Percentiles rank a stretch among this genome's conserved stretches.
phyloP scores from a whole-genome alignment of 2,329 filamentous ascomycete genomes.

The Lecanicillium sp. region DNA sequence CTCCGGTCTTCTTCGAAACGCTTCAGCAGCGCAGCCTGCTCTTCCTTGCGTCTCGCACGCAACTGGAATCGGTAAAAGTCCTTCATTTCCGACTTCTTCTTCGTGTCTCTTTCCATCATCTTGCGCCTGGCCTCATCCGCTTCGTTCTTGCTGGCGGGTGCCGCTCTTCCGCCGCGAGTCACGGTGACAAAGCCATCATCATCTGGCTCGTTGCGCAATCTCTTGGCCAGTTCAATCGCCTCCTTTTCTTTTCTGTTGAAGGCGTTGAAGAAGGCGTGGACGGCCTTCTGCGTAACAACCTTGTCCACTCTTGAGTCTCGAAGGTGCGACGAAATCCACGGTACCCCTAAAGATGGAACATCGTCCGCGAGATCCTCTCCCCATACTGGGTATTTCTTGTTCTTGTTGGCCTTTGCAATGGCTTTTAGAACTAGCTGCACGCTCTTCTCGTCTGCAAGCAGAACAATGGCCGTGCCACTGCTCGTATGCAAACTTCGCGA shows the following conservation, averaged over 20 bases:
- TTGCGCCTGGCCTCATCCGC: slow-evolving; percentile 50
- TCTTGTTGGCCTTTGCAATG: slow-evolving; percentile 51
- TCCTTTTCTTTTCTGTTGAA: slow-evolving; percentile 65
- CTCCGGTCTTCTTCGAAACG: slow-evolving; percentile 69
- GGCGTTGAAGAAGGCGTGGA: slow-evolving; percentile 80
- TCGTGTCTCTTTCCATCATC: slow-evolving; percentile 54
- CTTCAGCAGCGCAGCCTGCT: slow-evolving; percentile 58
- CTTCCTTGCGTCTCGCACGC: slow-evolving; percentile 68
- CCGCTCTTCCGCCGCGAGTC: slow-evolving; percentile 63
- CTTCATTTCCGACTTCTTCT: slow-evolving; percentile 54
- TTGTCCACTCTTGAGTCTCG: slow-evolving; percentile 63
- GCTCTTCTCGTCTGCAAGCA: slow-evolving; percentile 76
- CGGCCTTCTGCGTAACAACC: slow-evolving; percentile 56
- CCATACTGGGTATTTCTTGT: slow-evolving; percentile 59
- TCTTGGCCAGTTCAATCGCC: slow-evolving; percentile 52
- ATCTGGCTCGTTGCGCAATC: slow-evolving; percentile 71
- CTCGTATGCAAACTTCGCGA: slow-evolving; percentile 60
- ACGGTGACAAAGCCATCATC: slow-evolving; percentile 96
- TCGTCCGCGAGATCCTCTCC: slow-evolving; percentile 51
- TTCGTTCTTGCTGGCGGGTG: slow-evolving; percentile 67
- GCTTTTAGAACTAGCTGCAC: slow-evolving; percentile 71
- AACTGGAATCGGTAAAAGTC: slow-evolving; percentile 83
- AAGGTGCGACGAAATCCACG: slow-evolving; percentile 57
- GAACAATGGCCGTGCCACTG: slow-evolving; percentile 70
- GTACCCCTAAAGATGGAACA: slow-evolving; percentile 47